Conservation (phyloP, 257 asterid genomes). For the Agastache rugosa region DNA sequence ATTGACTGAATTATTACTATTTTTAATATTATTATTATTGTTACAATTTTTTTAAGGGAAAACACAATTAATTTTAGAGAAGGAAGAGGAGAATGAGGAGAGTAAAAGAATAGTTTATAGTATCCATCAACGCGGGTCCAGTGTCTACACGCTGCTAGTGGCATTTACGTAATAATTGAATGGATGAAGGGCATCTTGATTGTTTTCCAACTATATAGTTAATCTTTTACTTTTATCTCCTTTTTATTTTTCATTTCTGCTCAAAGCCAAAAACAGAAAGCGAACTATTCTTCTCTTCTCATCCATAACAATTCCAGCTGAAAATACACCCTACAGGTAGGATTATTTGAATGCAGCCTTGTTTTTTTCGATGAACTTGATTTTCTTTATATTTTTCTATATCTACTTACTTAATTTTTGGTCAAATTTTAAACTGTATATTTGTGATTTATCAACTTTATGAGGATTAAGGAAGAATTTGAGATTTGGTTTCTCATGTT, state of each 20-base stretch:
- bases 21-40: no score
- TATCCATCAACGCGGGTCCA: conserved; percentile 23
- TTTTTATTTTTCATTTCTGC: conserved; percentile 18
- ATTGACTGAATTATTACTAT: not conserved
- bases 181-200: conserved; percentile 32
- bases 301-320: conserved; percentile 19
- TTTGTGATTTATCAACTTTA: conserved; percentile 14
- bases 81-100: not conserved
- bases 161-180: conserved; percentile 36
- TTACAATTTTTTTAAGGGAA: not conserved
- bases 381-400: not conserved
- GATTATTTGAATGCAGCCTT: not conserved
- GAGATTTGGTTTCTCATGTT: conserved; percentile 5
- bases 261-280: not conserved
- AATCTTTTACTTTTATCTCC: not conserved
- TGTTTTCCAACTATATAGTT: conserved; percentile 30
- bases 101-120: not conserved
- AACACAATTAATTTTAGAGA: not conserved
- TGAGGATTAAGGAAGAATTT: not conserved
- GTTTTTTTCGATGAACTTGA: not conserved
- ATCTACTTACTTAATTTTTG: not conserved
- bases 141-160: conserved; percentile 49
- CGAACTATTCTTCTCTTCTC: conserved; percentile 21
- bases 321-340: conserved; percentile 34
- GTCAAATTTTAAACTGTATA: not conserved